A percentile compares a stretch with the other conserved stretches of the same genome.
phyloP scores from a whole-genome alignment of 2,329 filamentous ascomycete species.

The Colletotrichum sansevieriae region DNA sequence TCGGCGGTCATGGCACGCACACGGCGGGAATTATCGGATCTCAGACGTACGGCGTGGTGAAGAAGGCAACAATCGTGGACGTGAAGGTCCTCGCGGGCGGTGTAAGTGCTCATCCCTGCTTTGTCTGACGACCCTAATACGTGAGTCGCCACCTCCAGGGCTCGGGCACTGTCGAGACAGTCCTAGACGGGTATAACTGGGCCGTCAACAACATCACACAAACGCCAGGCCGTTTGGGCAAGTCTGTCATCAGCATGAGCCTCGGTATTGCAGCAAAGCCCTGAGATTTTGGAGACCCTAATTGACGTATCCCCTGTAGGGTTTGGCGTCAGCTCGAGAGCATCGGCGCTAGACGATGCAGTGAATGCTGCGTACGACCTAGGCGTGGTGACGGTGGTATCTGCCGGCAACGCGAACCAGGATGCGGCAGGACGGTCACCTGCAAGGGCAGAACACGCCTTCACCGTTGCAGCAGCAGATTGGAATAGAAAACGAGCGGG shows the following conservation, averaged over 20 bases:
- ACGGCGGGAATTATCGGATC: conserved; percentile 54
- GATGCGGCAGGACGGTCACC: conserved; percentile 55
- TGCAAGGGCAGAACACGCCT: conserved; percentile 59
- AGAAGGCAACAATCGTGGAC: conserved; percentile 57
- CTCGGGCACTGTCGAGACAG: conserved; percentile 38
- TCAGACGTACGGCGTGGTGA: conserved; percentile 56
- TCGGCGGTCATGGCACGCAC: conserved; percentile 60
- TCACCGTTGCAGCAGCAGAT: conserved; percentile 66
- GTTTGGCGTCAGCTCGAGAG: conserved; percentile 45
- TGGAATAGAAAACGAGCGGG: conserved; percentile 53
- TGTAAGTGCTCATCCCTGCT: conserved; percentile 25
- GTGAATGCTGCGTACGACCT: conserved; percentile 58
- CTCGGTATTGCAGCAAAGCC: conserved; percentile 44
- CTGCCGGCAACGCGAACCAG: conserved; percentile 63
- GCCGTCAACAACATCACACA: conserved; percentile 51
- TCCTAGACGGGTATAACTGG: conserved; percentile 53
- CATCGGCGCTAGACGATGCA: conserved; percentile 62
- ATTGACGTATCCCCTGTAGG: conserved; percentile 10
- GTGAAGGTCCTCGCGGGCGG: conserved; percentile 57
- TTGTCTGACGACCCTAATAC: conserved; percentile 23
- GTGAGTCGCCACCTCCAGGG: conserved; percentile 48
- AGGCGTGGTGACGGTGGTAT: conserved; percentile 66
- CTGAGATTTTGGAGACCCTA: conserved; percentile 45
- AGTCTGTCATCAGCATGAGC: conserved; percentile 61
- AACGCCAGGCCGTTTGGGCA: conserved; percentile 44